Conservation (phyloP, 257 asterid genomes). For the Plectranthus barbatus region DNA sequence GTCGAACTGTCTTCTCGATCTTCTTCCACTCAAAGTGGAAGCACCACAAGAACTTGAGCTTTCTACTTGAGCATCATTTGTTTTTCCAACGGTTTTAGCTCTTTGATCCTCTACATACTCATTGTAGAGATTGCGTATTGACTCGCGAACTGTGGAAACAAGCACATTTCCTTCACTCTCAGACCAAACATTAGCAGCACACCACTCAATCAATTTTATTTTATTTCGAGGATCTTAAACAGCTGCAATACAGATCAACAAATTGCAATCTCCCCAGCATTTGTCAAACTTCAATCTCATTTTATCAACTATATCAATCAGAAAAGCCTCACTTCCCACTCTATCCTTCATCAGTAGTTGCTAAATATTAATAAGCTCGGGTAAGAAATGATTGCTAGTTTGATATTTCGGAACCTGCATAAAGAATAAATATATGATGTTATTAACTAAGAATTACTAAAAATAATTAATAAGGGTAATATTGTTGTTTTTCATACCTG, state of each 20-base stretch:
- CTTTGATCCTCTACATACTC: neutral
- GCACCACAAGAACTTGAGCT: neutral
- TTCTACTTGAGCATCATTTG: neutral
- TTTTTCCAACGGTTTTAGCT: neutral
- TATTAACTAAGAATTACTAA: too few relatives aligned
- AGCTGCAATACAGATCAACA: neutral
- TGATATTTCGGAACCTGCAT: too few relatives aligned
- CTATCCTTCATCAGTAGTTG: neutral
- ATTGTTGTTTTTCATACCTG: too few relatives aligned
- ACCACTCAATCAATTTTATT: too few relatives aligned
- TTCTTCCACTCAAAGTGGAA: neutral
- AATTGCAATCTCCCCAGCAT: neutral
- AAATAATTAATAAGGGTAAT: too few relatives aligned
- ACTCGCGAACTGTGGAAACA: neutral
- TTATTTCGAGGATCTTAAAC: neutral
- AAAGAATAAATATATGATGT: too few relatives aligned
- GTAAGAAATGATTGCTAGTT: too few relatives aligned
- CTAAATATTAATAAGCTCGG: neutral
- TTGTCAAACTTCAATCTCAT: neutral
- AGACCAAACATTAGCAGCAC: neutral
- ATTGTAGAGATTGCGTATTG: neutral
- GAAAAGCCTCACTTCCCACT: neutral
- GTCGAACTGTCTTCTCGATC: neutral
- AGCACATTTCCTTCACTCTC: neutral
- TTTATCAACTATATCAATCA: neutral